These are phyloP conservation scores for Papiliotrema fonsecae DNA, from an alignment of 1,284 basidiomycete species.

Conservation along the genomic window DNA sequence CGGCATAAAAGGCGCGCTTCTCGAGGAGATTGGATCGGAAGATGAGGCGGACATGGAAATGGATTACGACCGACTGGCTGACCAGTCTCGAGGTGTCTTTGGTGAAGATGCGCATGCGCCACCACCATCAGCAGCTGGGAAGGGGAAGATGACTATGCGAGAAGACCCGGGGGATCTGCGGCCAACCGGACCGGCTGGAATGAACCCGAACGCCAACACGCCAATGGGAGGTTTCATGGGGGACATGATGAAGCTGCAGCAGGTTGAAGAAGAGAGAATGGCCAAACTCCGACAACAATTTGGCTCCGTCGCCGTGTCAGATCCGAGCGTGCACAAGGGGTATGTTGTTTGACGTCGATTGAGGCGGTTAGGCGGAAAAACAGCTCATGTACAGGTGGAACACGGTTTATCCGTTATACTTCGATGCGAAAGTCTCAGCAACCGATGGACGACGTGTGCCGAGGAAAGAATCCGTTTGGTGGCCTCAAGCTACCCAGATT, in stretches of 20 bases:
- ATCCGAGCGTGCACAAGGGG: slow-evolving; percentile 44
- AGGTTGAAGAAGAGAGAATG: slow-evolving; percentile 44
- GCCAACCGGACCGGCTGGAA: slow-evolving; percentile 13
- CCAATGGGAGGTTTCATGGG: slow-evolving; percentile 50
- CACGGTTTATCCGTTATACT: slow-evolving; percentile 91
- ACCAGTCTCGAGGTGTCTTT: slow-evolving; percentile 48
- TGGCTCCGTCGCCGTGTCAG: slow-evolving; percentile 32
- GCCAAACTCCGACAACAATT: slow-evolving; percentile 42
- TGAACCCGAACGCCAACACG: slow-evolving; percentile 38
- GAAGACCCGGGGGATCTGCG: slow-evolving; percentile 24
- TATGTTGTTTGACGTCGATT: slow-evolving; percentile 29
- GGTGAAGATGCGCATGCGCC: slow-evolving; percentile 36
- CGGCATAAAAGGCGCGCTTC: slow-evolving; percentile 64
- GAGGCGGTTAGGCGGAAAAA: too few species aligned
- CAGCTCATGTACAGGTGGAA: slow-evolving; percentile 87
- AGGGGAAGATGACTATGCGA: slow-evolving; percentile 30
- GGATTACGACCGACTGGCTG: slow-evolving; percentile 49
- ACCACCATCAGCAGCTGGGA: slow-evolving; percentile 17
- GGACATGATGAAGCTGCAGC: slow-evolving; percentile 47
- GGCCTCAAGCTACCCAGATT: slow-evolving; percentile 88
- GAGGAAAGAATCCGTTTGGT: slow-evolving; percentile 79
- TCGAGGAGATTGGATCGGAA: slow-evolving; percentile 60
- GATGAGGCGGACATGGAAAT: slow-evolving; percentile 40
- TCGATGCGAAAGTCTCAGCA: slow-evolving; percentile 88
- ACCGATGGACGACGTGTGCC: slow-evolving; percentile 76